Evolutionary conservation across 176 grass and related monocot species (phyloP), one percentile per base, ranked within the genome.

Genomic region (Ananas comosus): DNA sequence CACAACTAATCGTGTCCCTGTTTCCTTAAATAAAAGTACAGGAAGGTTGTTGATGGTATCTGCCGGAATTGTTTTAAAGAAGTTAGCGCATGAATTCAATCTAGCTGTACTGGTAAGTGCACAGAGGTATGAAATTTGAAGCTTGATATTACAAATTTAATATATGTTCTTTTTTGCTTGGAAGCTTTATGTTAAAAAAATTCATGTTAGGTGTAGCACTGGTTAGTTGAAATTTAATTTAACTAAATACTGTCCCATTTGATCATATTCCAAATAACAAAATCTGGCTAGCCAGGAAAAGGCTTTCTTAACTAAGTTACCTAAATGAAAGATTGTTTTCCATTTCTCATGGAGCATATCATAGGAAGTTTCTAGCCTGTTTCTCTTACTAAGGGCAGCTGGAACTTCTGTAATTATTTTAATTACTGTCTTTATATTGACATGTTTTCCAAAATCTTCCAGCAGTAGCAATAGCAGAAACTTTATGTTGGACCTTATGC

Each of bases 1-100:
- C 1, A 18, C 56, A 61, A 59, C 19, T 59, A 61, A 61, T 61
- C 51, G 54, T 9, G 63, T 48, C 11, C 48, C 9, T 51, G n/a
- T 2, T 71, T 24, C 2, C 0, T 80, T 14, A 63, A 10, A 79
- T 68, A 51, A 84, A 78, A 68, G 51, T 52, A 10, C 72, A 91
- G 91, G 91, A 66, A 24, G 91, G 53, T 86, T 63, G 1, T 85
- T 88, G 84, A 91, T 96, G 88, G 81, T 80, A 66, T 81, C 79
- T 28, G 49, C 83, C 74, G 80, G 82, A 63, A 70, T 91, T 76
- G 25, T 72, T 53, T 84, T 91, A 16, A 96, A 96, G 76, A 88
- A 85, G 73, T 74, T 91, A 70, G 87, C 91, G 50, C 24, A 84
- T 77, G 75, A 96, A 65, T 58, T 88, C 82, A 91, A 86, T 81